Base-by-base conservation (phyloP, 768 basidiomycete genomes). In the Boletus sp. region DNA sequence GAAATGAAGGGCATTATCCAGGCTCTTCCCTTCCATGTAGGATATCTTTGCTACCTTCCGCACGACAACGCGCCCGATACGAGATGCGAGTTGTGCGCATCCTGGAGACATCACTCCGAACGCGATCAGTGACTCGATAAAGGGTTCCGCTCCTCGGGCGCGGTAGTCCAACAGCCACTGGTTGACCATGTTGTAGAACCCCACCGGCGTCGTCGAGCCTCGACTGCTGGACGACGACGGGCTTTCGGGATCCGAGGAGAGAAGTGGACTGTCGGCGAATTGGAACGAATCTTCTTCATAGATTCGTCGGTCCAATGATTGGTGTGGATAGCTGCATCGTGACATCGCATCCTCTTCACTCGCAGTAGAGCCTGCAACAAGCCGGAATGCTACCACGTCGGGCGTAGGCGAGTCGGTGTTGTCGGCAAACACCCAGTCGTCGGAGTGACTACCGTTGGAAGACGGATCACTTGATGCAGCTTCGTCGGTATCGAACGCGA, bases 161-260 rank as follows among this genome's bases (percentile, higher is more conserved):
- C 52, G 57, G 39, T 69, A 69, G 47, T 69, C 67, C 46, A 51
- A 14, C n/a, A 52, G 18, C 67, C 67, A 67, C 47, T 62, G 59
- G 40, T 49, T 32, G 52, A 62, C 64, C 46, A 41, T 52, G 18
- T 52, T 40, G 12, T 56, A 7, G 45, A 71, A 71, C 7, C 48
- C 61, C 18, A 44, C 37, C 9, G 56, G 52, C 1, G 14, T 49
- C 28, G 52, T 51, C 20, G 57, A 47, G 5, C 33, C 11, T 24
- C 0, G 46, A 28, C 20, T 14, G 18, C 39, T 47, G 9, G 64
- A 62, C 24, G 59, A 54, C 29, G 58, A 53, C 24, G 15, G 11
- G 39, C 61, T 70, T 7, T 56, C 61, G 5, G 28, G 18, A 15
- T 60, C 58, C 5, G 66, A 64, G 30, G 45, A 57, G 24, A 42